A percentile compares a stretch with the other conserved stretches of the same genome.
Evolutionary conservation across 208 protist genomes (phyloP).

Genomic region (Trypanosoma melophagium): DNA sequence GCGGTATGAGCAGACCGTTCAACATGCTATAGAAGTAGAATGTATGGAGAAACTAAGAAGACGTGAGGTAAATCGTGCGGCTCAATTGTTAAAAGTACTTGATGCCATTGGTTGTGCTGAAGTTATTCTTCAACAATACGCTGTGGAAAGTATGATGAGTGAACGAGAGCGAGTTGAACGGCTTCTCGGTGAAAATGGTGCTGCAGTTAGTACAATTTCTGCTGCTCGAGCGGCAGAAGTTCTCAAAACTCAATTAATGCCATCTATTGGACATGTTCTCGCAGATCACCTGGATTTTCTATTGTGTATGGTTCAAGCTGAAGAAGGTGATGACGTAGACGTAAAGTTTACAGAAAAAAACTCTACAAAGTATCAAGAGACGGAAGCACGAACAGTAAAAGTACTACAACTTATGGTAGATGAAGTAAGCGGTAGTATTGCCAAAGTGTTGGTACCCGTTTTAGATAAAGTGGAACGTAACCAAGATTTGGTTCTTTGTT

Average conservation of each 20-base stretch:
- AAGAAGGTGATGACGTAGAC: background rate
- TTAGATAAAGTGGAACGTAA: constrained; percentile 26
- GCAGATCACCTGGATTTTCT: constrained; percentile 36
- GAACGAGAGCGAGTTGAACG: constrained; percentile 30
- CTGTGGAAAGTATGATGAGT: constrained; percentile 30
- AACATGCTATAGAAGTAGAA: constrained; percentile 58
- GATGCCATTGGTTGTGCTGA: constrained; percentile 62
- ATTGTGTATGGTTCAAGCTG: background rate
- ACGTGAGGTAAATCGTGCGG: constrained; percentile 45
- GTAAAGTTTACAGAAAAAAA: background rate
- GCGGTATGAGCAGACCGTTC: constrained; percentile 57
- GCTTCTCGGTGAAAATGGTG: constrained; percentile 15
- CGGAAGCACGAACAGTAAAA: constrained; percentile 14
- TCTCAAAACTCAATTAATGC: constrained; percentile 27
- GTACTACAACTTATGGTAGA: constrained; percentile 24
- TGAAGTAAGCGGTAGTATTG: constrained; percentile 18
- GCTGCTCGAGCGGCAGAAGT: constrained; percentile 25
- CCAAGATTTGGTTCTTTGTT: constrained; percentile 41
- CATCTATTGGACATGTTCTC: constrained; percentile 21
- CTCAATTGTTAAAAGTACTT: constrained; percentile 52
- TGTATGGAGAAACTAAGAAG: constrained; percentile 45
- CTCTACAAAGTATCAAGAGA: constrained; percentile 1
- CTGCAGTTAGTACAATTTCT: constrained; percentile 3
- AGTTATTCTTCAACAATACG: constrained; percentile 57
- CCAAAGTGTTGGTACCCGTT: constrained; percentile 14